Percentiles rank a stretch among this genome's conserved stretches.
Evolutionary conservation across 208 protist genomes (phyloP).

Genomic region (Trypanosoma grayi): DNA sequence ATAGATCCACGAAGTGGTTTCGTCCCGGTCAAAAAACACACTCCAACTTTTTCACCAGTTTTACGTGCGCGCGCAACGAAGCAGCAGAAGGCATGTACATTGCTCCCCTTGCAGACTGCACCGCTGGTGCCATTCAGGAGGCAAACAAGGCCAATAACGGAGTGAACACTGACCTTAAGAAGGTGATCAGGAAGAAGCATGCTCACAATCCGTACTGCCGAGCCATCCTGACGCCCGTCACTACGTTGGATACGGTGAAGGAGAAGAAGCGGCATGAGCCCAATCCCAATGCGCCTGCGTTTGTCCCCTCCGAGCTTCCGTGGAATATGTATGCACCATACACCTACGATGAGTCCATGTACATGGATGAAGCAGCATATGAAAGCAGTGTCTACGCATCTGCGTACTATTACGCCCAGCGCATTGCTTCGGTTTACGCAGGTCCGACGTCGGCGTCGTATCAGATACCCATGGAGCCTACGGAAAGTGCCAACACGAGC

Average conservation of each 20-base stretch:
- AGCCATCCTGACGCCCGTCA: slow-evolving; percentile 34
- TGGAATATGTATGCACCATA: slow-evolving; percentile 2
- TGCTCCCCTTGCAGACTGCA: slow-evolving; percentile 62
- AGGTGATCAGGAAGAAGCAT: slow-evolving; percentile 16
- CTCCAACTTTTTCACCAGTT: neutral
- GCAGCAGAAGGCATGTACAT: slow-evolving; percentile 1
- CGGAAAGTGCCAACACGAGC: slow-evolving; percentile 15
- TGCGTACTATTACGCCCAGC: slow-evolving; percentile 1
- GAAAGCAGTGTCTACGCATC: slow-evolving; percentile 4
- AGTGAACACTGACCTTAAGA: slow-evolving; percentile 8
- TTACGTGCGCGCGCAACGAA: neutral
- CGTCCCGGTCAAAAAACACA: neutral
- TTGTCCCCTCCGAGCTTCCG: slow-evolving; percentile 11
- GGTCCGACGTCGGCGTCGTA: neutral
- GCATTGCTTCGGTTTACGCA: neutral
- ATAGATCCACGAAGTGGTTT: neutral
- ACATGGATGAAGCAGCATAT: neutral
- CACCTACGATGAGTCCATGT: slow-evolving; percentile 1
- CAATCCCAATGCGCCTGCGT: slow-evolving; percentile 12
- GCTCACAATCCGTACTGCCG: slow-evolving; percentile 65
- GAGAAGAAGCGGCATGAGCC: slow-evolving; percentile 9
- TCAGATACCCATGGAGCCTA: neutral
- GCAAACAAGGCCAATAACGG: slow-evolving; percentile 37
- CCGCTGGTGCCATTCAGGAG: slow-evolving; percentile 50
- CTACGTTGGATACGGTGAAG: neutral